Base-by-base conservation (phyloP, 768 basidiomycete species). In the Gelatoporia subvermispora region DNA sequence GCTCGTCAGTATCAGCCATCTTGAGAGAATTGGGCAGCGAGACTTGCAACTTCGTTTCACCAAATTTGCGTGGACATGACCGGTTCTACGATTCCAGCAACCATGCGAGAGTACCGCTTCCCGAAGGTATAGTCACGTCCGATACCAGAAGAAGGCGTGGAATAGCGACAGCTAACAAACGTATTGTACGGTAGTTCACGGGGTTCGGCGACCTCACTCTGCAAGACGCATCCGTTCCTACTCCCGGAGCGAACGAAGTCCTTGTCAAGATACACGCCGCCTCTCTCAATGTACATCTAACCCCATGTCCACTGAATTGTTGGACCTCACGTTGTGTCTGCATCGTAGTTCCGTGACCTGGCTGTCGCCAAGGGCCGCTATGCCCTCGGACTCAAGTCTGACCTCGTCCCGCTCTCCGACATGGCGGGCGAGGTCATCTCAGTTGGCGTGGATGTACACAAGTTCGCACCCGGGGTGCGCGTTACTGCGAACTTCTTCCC, bases 401-500 rank as follows among this genome's bases (percentile, higher is more conserved):
- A 66, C 20, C 49, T 62, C 35, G 48, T 58, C 16, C 60, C 57
- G 5, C 35, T 55, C 56, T 72, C 81, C 1, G 80, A 84, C 55
- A 72, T 74, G 63, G 77, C 81, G 17, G 81, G 82, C 8, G 79
- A 81, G 54, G 65, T 84, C 41, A 60, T 80, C 28, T 68, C 74
- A 1, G 56, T 79, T 9, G 68, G 71, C 4, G 56, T 55, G 34
- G 65, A 65, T 3, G 66, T 69, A 41, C 74, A 62, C 25, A 64
- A 59, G 2, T 82, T 77, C 78, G 73, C 72, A 55, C 55, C 62
- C 4, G 78, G 81, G 15, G 79, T 81, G 48, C 75, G 77, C 22
- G 76, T 83, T 46, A 75, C 66, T 51, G 69, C 79, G 5, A 82
- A 78, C 59, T 77, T 82, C 50, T 58, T 68, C 3, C 41, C 66